These are phyloP conservation scores for Nannochloropsis salina DNA, from an alignment of 108 stramenopile genomes.

Conservation along the genomic window DNA sequence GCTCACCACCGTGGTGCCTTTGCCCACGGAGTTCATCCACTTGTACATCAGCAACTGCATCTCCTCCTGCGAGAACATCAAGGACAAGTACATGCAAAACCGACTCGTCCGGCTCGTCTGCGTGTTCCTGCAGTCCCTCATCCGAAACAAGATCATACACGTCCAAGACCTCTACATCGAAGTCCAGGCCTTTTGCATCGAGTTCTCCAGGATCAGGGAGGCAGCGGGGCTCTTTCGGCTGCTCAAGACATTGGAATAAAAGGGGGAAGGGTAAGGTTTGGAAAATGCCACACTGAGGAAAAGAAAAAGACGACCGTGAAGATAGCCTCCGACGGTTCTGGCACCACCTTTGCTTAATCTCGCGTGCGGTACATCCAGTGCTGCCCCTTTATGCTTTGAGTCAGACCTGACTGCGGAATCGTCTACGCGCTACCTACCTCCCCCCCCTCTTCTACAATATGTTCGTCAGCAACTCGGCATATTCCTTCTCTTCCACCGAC, in stretches of 20 bases:
- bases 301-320: not conserved
- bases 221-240: conserved; percentile 82
- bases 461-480: not conserved
- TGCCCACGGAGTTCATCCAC: conserved; percentile 91
- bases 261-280: not conserved
- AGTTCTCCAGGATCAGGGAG: conserved; percentile 86
- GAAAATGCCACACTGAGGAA: not conserved
- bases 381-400: no score
- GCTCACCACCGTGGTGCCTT: conserved; percentile 55
- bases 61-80: conserved; percentile 82
- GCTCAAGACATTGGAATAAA: conserved; percentile 58
- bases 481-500: conserved; percentile 6
- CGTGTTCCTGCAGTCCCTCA: conserved; percentile 87
- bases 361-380: no score
- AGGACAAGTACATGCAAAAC: conserved; percentile 81
- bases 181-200: conserved; percentile 91
- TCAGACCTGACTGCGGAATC: no score
- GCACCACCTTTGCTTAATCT: no score
- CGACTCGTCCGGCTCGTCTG: conserved; percentile 91
- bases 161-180: conserved; percentile 86
- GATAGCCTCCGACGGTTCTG: no score
- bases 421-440: not conserved
- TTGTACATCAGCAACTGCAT: conserved; percentile 90
- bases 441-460: not conserved
- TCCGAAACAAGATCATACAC: conserved; percentile 83